A percentile compares a stretch with the other conserved stretches of the same genome.
Evolutionary conservation across 768 basidiomycete species (phyloP).

Genomic region (Trametes elegans): DNA sequence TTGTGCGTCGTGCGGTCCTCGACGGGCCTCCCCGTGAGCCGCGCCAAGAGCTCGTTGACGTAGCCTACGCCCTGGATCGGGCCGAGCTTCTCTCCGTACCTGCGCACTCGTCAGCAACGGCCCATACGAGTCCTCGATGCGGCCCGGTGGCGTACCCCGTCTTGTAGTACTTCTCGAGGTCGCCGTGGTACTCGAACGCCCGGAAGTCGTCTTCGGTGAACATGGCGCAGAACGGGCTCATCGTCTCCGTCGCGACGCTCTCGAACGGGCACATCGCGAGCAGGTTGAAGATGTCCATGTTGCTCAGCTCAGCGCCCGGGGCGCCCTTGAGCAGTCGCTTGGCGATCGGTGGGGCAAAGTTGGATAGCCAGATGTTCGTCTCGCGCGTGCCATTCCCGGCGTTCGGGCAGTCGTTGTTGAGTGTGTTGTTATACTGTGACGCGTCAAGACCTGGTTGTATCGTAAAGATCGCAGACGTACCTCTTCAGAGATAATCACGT

Average conservation of each 20-base stretch:
- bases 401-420: slow-evolving; percentile 60
- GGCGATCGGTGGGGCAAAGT: slow-evolving; percentile 55
- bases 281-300: slow-evolving; percentile 54
- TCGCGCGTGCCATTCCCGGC: slow-evolving; percentile 44
- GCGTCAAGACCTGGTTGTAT: not conserved
- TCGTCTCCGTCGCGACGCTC: slow-evolving; percentile 48
- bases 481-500: slow-evolving; percentile 55
- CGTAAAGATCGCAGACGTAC: slow-evolving; percentile 34
- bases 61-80: slow-evolving; percentile 84
- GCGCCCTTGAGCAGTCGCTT: slow-evolving; percentile 58
- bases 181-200: slow-evolving; percentile 65
- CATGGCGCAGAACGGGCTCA: slow-evolving; percentile 71
- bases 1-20: slow-evolving; percentile 75
- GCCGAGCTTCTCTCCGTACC: slow-evolving; percentile 68
- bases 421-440: slow-evolving; percentile 52
- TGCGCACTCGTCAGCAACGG: slow-evolving; percentile 31
- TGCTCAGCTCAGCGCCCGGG: slow-evolving; percentile 57
- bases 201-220: slow-evolving; percentile 64
- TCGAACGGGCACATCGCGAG: slow-evolving; percentile 82
- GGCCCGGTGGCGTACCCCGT: slow-evolving; percentile 51
- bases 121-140: too few species aligned
- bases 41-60: slow-evolving; percentile 83
- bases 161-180: slow-evolving; percentile 76
- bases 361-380: slow-evolving; percentile 51
- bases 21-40: slow-evolving; percentile 64